Evolutionary conservation across 441 rosid species (phyloP).

Genomic region (Manihot esculenta): DNA sequence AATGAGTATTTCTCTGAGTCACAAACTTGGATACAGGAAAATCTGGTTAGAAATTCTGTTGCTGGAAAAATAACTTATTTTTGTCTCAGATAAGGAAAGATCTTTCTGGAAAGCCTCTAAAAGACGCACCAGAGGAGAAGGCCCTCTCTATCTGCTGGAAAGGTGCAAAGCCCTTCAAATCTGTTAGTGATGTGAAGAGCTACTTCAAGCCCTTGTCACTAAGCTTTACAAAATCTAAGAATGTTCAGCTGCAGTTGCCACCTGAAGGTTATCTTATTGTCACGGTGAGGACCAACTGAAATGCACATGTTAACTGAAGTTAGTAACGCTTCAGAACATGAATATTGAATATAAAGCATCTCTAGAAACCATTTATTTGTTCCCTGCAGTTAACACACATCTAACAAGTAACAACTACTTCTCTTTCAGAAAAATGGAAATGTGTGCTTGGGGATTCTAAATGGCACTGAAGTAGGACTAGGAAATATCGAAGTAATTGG

Average conservation of each 20-base stretch:
- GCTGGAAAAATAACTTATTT: slow-evolving; percentile 5
- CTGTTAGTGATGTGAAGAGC: slow-evolving; percentile 51
- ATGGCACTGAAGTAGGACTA: slow-evolving; percentile 74
- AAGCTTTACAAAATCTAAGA: slow-evolving; percentile 50
- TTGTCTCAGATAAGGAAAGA: slow-evolving; percentile 56
- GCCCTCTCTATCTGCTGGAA: slow-evolving; percentile 90
- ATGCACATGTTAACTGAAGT: not conserved
- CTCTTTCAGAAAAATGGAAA: not conserved
- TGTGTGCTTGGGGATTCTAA: slow-evolving; percentile 74
- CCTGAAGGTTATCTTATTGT: slow-evolving; percentile 84
- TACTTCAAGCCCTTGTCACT: slow-evolving; percentile 73
- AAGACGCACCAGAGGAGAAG: slow-evolving; percentile 66
- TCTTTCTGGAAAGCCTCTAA: slow-evolving; percentile 51
- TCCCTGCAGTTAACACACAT: slow-evolving; percentile 12
- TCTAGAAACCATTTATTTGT: not conserved
- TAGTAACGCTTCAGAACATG: slow-evolving; percentile 30
- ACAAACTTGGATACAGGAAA: not conserved
- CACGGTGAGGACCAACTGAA: slow-evolving; percentile 50
- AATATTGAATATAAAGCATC: slow-evolving; percentile 17
- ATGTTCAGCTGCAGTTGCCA: slow-evolving; percentile 51
- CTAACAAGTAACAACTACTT: slow-evolving; percentile 35
- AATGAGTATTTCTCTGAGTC: not conserved
- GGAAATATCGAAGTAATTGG: slow-evolving; percentile 65
- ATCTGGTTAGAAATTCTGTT: not conserved
- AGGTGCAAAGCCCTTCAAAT: slow-evolving; percentile 69